Percentiles rank a stretch among this genome's conserved stretches.
Evolutionary conservation across 306 rosid species (phyloP).

Genomic region (Pyrus betulifolia): DNA sequence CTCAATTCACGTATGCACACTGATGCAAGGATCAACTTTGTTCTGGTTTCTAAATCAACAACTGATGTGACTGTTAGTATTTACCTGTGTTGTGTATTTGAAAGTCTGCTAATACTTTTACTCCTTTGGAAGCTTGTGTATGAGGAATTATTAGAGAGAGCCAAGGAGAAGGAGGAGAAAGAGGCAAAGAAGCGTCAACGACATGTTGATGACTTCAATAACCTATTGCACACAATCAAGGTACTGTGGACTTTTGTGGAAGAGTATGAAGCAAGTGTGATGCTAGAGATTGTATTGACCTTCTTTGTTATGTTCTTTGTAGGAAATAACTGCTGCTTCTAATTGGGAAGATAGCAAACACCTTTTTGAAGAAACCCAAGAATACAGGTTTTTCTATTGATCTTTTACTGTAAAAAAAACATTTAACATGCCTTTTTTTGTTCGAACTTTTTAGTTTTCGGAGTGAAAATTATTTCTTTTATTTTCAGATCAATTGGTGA

Average conservation of each 20-base stretch:
- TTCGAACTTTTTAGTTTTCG: background rate
- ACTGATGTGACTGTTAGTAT: background rate
- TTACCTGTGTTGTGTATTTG: background rate
- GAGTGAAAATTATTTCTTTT: slow-evolving; percentile 6
- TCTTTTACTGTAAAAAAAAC: background rate
- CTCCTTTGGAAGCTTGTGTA: slow-evolving; percentile 55
- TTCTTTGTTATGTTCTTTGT: slow-evolving; percentile 16
- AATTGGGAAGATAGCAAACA: slow-evolving; percentile 86
- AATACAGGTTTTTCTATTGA: slow-evolving; percentile 56
- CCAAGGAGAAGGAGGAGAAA: slow-evolving; percentile 94
- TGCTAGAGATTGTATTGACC: background rate
- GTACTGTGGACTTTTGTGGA: slow-evolving; percentile 27
- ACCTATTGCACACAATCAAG: slow-evolving; percentile 63
- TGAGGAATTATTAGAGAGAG: slow-evolving; percentile 82
- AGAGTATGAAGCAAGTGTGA: background rate
- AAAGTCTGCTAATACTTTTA: background rate
- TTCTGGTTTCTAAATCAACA: background rate
- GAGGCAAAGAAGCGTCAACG: slow-evolving; percentile 98
- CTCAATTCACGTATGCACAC: background rate
- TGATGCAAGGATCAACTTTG: background rate
- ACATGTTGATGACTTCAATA: slow-evolving; percentile 79
- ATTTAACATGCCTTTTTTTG: background rate
- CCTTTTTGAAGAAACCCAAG: slow-evolving; percentile 79
- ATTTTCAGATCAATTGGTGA: slow-evolving; percentile 70
- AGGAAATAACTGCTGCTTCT: slow-evolving; percentile 74